Evolutionary conservation across 306 rosid species (phyloP).

Genomic region (Lithocarpus polystachyus): DNA sequence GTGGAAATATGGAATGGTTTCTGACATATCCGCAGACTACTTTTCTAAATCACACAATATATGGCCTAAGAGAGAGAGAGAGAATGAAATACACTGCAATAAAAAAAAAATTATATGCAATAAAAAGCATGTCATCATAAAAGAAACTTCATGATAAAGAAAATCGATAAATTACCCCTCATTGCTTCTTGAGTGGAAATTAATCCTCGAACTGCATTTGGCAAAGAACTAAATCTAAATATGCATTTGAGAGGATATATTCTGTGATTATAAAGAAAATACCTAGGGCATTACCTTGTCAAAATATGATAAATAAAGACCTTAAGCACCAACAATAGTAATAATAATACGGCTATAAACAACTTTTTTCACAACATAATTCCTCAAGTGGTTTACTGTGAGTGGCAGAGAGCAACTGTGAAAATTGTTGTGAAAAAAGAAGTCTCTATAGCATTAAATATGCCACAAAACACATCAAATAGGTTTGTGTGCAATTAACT

Average conservation of each 20-base stretch:
- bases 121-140: background rate
- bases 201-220: background rate
- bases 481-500: background rate
- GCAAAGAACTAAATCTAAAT: too few species aligned
- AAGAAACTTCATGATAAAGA: too few species aligned
- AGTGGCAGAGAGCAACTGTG: too few species aligned
- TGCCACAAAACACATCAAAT: background rate
- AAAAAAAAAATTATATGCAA: background rate
- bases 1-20: background rate
- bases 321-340: background rate
- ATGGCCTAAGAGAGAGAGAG: background rate
- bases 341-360: too few species aligned
- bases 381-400: too few species aligned
- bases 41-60: background rate
- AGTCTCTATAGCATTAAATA: background rate
- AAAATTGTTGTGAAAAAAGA: too few species aligned
- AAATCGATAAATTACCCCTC: background rate
- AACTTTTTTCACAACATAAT: too few species aligned
- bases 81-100: background rate
- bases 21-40: background rate
- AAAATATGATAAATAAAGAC: background rate
- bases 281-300: background rate
- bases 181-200: background rate
- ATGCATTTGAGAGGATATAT: too few species aligned
- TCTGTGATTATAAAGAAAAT: background rate